Conservation (phyloP, 257 asterid species). For the Parsonsia alboflavescens region DNA sequence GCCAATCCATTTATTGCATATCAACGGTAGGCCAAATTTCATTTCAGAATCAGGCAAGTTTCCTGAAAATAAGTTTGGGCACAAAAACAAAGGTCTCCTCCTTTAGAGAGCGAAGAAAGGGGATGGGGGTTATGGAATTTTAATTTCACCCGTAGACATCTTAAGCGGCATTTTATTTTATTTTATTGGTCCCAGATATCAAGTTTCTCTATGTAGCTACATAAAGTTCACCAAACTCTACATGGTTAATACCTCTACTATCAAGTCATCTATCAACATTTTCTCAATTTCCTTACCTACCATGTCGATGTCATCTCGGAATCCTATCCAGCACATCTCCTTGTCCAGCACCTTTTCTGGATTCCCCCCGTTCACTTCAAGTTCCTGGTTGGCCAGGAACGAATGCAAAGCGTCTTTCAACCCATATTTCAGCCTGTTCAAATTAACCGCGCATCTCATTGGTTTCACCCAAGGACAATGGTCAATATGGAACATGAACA, state of each 20-base stretch:
- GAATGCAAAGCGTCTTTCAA: constrained; percentile 39
- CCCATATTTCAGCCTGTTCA: constrained; percentile 32
- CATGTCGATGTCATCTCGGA: constrained; percentile 36
- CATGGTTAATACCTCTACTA: constrained; percentile 34
- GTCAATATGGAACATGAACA: constrained; percentile 34
- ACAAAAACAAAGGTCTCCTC: too few species aligned
- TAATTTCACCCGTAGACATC: too few species aligned
- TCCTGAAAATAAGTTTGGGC: too few species aligned
- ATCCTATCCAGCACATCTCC: constrained; percentile 58
- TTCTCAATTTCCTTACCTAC: constrained; percentile 60
- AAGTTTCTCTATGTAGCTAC: constrained; percentile 4
- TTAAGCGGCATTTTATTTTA: constrained; percentile 11
- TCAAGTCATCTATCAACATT: constrained; percentile 58
- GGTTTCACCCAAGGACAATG: constrained; percentile 58
- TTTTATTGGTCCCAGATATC: constrained; percentile 6
- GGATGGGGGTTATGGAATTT: too few species aligned
- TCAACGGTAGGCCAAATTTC: too few species aligned
- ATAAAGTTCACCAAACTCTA: constrained; percentile 19
- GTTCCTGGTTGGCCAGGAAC: constrained; percentile 28
- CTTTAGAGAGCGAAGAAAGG: too few species aligned
- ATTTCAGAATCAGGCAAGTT: too few species aligned
- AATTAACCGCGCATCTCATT: constrained; percentile 12
- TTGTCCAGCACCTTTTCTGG: constrained; percentile 36
- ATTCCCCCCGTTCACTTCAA: constrained; percentile 17
- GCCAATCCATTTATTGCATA: too few species aligned